Evolutionary conservation across 2,329 filamentous ascomycete species (phyloP), one percentile per base, ranked within the genome.

Genomic region (Ceratocystis colombiana): DNA sequence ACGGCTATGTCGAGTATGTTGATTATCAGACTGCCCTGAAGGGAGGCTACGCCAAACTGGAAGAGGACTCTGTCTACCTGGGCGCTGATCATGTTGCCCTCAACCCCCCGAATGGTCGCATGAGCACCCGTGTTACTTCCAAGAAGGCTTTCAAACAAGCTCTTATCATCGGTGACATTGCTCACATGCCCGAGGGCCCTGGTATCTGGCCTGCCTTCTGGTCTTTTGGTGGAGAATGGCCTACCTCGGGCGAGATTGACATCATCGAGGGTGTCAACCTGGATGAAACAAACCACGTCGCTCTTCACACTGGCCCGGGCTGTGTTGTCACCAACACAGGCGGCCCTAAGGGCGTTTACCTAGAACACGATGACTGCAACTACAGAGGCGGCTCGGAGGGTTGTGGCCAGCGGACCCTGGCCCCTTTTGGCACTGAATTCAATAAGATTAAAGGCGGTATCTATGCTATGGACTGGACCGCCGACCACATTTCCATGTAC

Each of bases 141-240:
- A 85, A 82, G 69, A 82, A 84, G 70, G 75, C 80, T 20, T 93
- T 88, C 76, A 85, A 80, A 53, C 80, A 83, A 69, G 88, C 87
- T 12, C 81, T 93, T 64, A 84, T 92, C 73, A 79, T 92, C 57
- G 79, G 87, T 65, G 89, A 93, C 72, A 82, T 91, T 67, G 79
- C 78, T 8, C 88, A 92, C 74, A 90, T 91, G 84, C 89, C 89
- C 17, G 80, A 80, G 22, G 83, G 83, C 55, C 77, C 79, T 68
- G 89, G 88, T 45, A 81, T 84, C 17, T 93, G 89, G 89, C 88
- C 88, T 0, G 88, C 88, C 15, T 88, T 87, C 74, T 88, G 82
- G 82, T 79, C 78, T 64, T 80, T 89, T 44, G 88, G 88, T 15
- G 77, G 80, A n/a, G 75, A 81, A 72, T 92, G 89, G 89, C 89